Conservation (phyloP, 768 basidiomycete species). For the Pilatotrama ljubarskyi region DNA sequence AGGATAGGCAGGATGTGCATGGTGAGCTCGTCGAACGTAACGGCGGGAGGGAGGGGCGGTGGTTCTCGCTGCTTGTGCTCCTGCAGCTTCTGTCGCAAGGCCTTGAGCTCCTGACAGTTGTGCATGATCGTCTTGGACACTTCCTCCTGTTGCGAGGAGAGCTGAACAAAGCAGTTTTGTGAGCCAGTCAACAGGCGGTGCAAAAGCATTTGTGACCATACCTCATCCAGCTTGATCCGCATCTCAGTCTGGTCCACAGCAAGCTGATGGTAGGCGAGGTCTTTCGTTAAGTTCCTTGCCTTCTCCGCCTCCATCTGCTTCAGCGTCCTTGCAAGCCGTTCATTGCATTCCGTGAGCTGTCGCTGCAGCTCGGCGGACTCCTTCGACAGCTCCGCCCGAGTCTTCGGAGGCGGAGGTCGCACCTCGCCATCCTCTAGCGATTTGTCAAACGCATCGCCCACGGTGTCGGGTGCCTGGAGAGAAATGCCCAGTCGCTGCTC, state of each 20-base stretch:
- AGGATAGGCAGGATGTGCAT: background rate
- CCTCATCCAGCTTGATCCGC: background rate
- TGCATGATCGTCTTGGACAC: background rate
- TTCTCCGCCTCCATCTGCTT: constrained; percentile 7
- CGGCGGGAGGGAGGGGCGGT: constrained; percentile 1
- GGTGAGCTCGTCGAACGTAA: constrained; percentile 9
- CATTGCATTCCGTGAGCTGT: background rate
- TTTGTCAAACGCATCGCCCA: background rate
- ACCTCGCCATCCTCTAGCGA: constrained; percentile 5
- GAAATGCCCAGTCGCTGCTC: background rate
- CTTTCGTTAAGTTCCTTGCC: background rate
- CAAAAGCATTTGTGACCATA: background rate
- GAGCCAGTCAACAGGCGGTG: background rate
- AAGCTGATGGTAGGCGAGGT: constrained; percentile 10
- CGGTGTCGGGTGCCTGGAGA: background rate
- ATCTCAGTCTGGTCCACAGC: constrained; percentile 6
- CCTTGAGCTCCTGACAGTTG: background rate
- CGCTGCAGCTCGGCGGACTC: background rate
- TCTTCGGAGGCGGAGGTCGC: background rate
- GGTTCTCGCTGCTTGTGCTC: background rate
- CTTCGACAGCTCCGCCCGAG: constrained; percentile 8
- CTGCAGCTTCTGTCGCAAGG: background rate
- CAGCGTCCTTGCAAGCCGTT: background rate
- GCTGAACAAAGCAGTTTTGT: background rate
- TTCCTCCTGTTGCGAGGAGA: background rate